Conservation (phyloP, 495 filamentous ascomycete species). For the Evansstolkia leycettana region DNA sequence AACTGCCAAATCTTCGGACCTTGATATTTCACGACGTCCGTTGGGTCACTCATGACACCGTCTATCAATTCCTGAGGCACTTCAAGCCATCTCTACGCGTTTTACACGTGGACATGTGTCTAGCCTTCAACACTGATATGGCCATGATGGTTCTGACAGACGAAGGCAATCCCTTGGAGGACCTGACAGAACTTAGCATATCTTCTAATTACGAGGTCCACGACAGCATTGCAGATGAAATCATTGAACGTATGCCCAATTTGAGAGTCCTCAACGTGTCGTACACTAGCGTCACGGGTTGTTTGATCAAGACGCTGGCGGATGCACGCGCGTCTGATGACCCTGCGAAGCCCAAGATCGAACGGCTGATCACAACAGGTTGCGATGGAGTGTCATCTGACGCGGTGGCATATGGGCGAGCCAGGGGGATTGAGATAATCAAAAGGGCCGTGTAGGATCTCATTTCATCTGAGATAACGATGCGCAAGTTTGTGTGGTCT, state of each 20-base stretch:
- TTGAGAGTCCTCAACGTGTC: constrained; percentile 24
- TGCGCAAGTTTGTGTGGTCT: too few species aligned
- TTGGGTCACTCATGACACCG: constrained; percentile 10
- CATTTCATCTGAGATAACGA: too few species aligned
- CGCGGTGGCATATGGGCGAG: constrained; percentile 25
- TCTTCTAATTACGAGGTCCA: constrained; percentile 11
- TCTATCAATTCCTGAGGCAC: constrained; percentile 9
- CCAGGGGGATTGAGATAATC: constrained; percentile 19
- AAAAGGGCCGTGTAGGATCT: constrained; percentile 1
- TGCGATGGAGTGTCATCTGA: constrained; percentile 26
- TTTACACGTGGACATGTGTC: constrained; percentile 19
- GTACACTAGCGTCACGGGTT: constrained; percentile 23
- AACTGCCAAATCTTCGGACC: constrained; percentile 19
- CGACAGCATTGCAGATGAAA: constrained; percentile 7
- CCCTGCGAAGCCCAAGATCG: constrained; percentile 6
- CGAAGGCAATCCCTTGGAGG: constrained; percentile 2
- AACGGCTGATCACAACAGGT: constrained; percentile 14
- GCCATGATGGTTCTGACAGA: constrained; percentile 2
- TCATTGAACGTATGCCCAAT: constrained; percentile 9
- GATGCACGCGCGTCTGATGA: constrained; percentile 8
- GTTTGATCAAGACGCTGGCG: constrained; percentile 19
- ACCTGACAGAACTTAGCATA: constrained; percentile 20
- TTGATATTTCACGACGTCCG: constrained; percentile 19
- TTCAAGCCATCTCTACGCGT: constrained; percentile 14
- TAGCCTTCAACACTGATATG: constrained; percentile 5